Conservation (phyloP, 2,329 filamentous ascomycete genomes). For the Malbranchea zuffiana region DNA sequence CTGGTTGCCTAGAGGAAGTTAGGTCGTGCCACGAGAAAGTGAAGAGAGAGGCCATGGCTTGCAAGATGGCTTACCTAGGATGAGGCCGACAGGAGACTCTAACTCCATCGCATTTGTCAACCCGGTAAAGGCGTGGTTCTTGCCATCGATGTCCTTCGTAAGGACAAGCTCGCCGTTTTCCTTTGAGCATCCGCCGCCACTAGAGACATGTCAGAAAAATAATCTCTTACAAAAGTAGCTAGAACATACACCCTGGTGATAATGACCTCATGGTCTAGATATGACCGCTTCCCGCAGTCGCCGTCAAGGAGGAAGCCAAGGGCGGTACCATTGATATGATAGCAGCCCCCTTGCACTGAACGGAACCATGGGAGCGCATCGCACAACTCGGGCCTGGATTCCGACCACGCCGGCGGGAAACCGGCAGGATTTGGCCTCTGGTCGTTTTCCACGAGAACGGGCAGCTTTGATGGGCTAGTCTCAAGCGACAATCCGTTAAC, state of each 20-base stretch:
- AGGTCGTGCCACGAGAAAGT: background rate
- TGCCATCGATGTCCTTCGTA: slow-evolving; percentile 36
- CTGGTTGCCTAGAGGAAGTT: slow-evolving; percentile 36
- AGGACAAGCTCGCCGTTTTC: slow-evolving; percentile 40
- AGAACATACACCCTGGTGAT: slow-evolving; percentile 50
- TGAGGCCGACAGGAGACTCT: slow-evolving; percentile 44
- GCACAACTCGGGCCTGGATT: slow-evolving; percentile 49
- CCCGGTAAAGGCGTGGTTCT: slow-evolving; percentile 27
- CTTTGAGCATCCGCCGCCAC: slow-evolving; percentile 44
- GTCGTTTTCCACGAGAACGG: background rate
- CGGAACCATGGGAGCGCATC: slow-evolving; percentile 54
- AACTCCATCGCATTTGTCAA: slow-evolving; percentile 39
- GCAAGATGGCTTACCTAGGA: slow-evolving; percentile 38
- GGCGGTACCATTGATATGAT: slow-evolving; percentile 41
- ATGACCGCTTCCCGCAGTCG: slow-evolving; percentile 44
- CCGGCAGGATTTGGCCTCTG: slow-evolving; percentile 15
- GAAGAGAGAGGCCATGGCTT: no score
- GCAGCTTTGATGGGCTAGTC: no score
- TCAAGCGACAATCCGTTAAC: no score
- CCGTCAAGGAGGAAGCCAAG: slow-evolving; percentile 51
- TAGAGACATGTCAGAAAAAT: slow-evolving; percentile 20
- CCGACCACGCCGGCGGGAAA: slow-evolving; percentile 46
- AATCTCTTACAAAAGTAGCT: background rate
- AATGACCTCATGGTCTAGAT: slow-evolving; percentile 50
- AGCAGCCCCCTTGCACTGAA: slow-evolving; percentile 49